These are phyloP conservation scores for Cicer chorassanicum DNA, from an alignment of 306 rosid genomes.

Conservation along the genomic window DNA sequence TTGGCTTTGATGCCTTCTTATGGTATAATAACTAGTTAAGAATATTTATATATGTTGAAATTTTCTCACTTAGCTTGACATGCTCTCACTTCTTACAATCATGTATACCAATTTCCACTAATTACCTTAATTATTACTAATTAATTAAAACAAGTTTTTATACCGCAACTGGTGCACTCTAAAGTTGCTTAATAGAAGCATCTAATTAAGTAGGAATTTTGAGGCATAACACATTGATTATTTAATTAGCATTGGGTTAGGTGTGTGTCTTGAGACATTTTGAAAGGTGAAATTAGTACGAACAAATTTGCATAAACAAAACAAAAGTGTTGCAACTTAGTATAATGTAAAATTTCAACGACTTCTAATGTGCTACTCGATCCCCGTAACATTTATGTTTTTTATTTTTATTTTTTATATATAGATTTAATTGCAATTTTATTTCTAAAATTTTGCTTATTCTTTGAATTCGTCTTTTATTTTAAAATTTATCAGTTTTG, in stretches of 20 bases:
- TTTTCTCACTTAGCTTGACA: conserved; percentile 27
- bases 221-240: conserved; percentile 9
- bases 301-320: conserved; percentile 3
- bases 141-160: conserved; percentile 29
- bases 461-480: too few relatives aligned
- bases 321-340: neutral
- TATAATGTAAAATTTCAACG: conserved; percentile 31
- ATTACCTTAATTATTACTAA: neutral
- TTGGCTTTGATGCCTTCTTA: conserved; percentile 39
- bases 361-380: conserved; percentile 22
- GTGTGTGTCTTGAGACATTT: conserved; percentile 40
- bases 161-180: conserved; percentile 44
- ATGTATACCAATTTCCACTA: conserved; percentile 33
- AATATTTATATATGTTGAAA: neutral
- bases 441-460: too few relatives aligned
- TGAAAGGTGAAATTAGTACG: neutral
- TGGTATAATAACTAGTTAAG: conserved; percentile 31
- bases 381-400: conserved; percentile 40
- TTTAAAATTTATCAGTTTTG: too few relatives aligned
- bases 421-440: too few relatives aligned
- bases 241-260: conserved; percentile 40
- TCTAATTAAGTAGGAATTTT: conserved; percentile 11
- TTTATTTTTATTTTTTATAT: too few relatives aligned
- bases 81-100: conserved; percentile 8
- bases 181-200: conserved; percentile 28